Evolutionary conservation across 2,329 filamentous ascomycete genomes (phyloP).

Genomic region (Capronia americana): DNA sequence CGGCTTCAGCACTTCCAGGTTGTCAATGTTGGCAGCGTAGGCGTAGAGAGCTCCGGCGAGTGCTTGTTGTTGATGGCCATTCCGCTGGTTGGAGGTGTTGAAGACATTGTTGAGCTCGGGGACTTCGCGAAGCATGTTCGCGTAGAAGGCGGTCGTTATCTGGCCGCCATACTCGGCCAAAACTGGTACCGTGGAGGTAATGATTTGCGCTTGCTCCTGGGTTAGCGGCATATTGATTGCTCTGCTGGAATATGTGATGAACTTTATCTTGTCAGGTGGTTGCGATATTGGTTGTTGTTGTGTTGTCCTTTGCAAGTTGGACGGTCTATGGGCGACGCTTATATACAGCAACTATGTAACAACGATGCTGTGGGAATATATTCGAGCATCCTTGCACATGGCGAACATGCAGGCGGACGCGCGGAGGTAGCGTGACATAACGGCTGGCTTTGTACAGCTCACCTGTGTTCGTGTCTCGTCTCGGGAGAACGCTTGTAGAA

Average conservation of each 20-base stretch:
- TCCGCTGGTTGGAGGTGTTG: constrained; percentile 70
- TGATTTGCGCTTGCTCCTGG: constrained; percentile 65
- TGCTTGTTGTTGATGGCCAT: constrained; percentile 70
- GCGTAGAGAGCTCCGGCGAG: constrained; percentile 72
- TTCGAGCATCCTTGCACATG: background rate
- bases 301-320: background rate
- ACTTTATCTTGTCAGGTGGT: background rate
- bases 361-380: background rate
- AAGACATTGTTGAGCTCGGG: constrained; percentile 73
- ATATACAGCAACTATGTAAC: background rate
- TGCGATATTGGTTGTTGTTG: background rate
- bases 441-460: background rate
- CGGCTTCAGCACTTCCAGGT: constrained; percentile 64
- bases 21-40: constrained; percentile 74
- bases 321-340: background rate
- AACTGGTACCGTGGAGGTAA: constrained; percentile 73
- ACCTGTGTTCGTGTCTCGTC: background rate
- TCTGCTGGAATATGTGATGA: background rate
- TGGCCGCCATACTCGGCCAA: constrained; percentile 69
- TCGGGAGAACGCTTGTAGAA: background rate
- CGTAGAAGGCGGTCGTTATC: constrained; percentile 75
- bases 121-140: constrained; percentile 68
- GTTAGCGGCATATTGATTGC: constrained; percentile 56
- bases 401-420: background rate
- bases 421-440: background rate